A percentile compares a stretch with the other conserved stretches of the same genome.
phyloP scores from a whole-genome alignment of 169 alveolate species.

The Toxoplasma gondii region DNA sequence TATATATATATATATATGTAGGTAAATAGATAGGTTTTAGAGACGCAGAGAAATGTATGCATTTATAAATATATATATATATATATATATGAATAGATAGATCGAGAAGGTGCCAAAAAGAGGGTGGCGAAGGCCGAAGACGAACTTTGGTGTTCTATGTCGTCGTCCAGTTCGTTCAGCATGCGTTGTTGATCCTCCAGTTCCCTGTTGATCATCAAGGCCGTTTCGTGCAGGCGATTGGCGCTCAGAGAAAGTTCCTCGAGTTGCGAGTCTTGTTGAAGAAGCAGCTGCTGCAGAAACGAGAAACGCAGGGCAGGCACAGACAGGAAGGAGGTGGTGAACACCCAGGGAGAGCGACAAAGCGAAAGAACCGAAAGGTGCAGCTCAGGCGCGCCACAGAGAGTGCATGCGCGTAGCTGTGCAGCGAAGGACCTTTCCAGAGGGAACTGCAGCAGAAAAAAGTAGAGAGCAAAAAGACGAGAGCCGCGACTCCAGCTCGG shows the following conservation, averaged over 20 bases:
- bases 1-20: no score
- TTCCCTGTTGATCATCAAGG: constrained; percentile 75
- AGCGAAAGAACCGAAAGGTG: not conserved
- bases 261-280: constrained; percentile 76
- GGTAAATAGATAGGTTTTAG: no score
- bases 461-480: no score
- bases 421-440: no score
- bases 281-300: constrained; percentile 49
- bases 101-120: no score
- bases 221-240: constrained; percentile 74
- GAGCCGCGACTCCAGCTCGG: no score
- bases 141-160: constrained; percentile 36
- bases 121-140: no score
- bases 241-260: constrained; percentile 78
- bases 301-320: not conserved
- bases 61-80: no score
- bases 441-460: no score
- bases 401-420: no score
- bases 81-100: no score
- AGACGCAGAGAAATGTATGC: no score
- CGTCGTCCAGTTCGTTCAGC: constrained; percentile 51
- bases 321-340: not conserved
- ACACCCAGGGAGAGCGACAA: not conserved
- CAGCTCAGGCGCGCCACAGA: not conserved
- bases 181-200: constrained; percentile 74